Evolutionary conservation across 192 early-diverging fungal species (phyloP).

Genomic region (Entomortierella lignicola): DNA sequence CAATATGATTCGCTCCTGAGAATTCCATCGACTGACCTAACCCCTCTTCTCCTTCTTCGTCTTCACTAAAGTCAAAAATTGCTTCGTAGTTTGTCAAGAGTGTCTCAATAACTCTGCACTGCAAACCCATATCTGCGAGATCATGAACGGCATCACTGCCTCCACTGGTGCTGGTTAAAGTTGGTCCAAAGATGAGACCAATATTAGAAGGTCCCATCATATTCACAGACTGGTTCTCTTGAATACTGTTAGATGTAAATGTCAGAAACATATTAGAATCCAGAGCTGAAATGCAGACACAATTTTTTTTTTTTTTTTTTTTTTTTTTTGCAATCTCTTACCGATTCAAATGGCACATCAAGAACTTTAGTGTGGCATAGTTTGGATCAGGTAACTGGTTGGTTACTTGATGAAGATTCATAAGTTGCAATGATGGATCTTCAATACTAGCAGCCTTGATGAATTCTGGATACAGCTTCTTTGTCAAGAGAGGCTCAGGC

Average conservation of each 20-base stretch:
- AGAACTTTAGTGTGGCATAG: constrained; percentile 82
- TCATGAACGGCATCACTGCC: constrained; percentile 58
- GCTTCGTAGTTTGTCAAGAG: constrained; percentile 70
- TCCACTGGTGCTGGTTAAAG: constrained; percentile 64
- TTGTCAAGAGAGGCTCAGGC: constrained; percentile 89
- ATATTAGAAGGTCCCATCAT: constrained; percentile 92
- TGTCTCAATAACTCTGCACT: constrained; percentile 73
- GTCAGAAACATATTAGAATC: too few species aligned
- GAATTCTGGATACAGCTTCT: constrained; percentile 70
- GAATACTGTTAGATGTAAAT: too few species aligned
- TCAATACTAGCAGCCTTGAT: constrained; percentile 77
- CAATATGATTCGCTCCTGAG: neutral
- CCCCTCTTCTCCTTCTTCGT: constrained; percentile 33
- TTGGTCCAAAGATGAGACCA: constrained; percentile 94
- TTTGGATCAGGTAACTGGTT: constrained; percentile 84
- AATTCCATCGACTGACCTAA: neutral
- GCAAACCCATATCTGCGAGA: constrained; percentile 70
- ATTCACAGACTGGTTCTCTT: constrained; percentile 79
- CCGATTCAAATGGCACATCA: constrained; percentile 87
- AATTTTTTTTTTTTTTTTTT: too few species aligned
- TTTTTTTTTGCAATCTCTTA: constrained; percentile 54
- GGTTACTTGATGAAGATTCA: constrained; percentile 78
- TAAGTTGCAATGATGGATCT: constrained; percentile 70
- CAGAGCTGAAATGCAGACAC: neutral
- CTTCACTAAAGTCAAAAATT: constrained; percentile 75